A percentile compares a stretch with the other conserved stretches of the same genome.
phyloP scores from a whole-genome alignment of 2,329 filamentous ascomycete species.

The Epichloe uncinata region DNA sequence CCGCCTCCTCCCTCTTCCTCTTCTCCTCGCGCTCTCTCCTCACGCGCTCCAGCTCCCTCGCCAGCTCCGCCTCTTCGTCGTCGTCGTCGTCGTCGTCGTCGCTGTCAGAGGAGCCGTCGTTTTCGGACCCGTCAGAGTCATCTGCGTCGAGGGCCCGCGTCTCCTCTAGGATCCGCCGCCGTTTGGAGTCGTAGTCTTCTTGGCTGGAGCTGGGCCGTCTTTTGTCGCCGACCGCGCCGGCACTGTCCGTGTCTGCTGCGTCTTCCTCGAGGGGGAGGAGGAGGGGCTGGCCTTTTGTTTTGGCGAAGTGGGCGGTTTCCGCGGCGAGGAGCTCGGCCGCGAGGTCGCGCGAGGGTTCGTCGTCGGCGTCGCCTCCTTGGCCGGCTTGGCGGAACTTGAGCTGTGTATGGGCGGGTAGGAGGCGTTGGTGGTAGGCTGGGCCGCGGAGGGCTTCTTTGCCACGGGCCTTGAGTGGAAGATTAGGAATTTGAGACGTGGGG shows the following conservation, averaged over 20 bases:
- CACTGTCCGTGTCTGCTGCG: conserved; percentile 24
- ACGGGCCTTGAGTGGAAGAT: conserved; percentile 46
- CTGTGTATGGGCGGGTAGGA: conserved; percentile 84
- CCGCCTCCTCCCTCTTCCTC: conserved; percentile 48
- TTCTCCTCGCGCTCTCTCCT: conserved; percentile 52
- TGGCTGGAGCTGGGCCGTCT: conserved; percentile 43
- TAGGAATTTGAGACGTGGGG: conserved; percentile 8
- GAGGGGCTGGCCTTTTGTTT: conserved; percentile 49
- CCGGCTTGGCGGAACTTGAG: conserved; percentile 81
- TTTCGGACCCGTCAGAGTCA: conserved; percentile 48
- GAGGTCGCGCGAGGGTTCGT: conserved; percentile 63
- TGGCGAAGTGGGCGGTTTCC: conserved; percentile 77
- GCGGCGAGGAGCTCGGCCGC: conserved; percentile 80
- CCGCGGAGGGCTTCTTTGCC: conserved; percentile 92
- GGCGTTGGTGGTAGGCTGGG: conserved; percentile 88
- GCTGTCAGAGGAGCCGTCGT: conserved; percentile 39
- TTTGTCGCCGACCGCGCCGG: conserved; percentile 22
- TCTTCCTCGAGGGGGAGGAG: conserved; percentile 27
- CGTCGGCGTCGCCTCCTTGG: conserved; percentile 66
- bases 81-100: conserved; percentile 37
- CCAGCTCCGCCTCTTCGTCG: conserved; percentile 61
- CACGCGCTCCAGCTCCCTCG: conserved; percentile 90
- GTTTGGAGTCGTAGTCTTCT: conserved; percentile 67
- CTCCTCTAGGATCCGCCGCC: conserved; percentile 76
- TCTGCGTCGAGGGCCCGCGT: conserved; percentile 76